Base-by-base conservation (phyloP, 192 early-diverging fungal species). In the Coemansia sp. region DNA sequence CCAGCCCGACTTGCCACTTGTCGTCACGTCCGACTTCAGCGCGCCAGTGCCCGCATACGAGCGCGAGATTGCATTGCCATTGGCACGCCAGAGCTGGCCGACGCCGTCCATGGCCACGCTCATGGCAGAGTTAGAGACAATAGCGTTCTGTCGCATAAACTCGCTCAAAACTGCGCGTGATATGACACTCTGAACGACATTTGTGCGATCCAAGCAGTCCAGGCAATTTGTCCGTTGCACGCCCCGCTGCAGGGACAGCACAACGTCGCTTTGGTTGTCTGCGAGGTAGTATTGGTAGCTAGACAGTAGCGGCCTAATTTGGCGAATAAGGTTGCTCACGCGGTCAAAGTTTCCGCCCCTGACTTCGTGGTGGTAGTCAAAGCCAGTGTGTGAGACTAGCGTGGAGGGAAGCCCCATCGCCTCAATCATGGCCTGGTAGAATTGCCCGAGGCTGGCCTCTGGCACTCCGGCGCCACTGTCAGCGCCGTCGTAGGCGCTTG, bases 31-130 rank as follows among this genome's bases (percentile, higher is more conserved):
- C 1, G 93, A 91, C 60, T 95, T 94, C 0, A 99, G 83, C 9
- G 98, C 98, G 7, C 95, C 95, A 22, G 96, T 98, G 12, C 98
- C 98, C 3, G 98, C 90, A 67, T 98, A 99, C 10, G 95, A 90
- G 48, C 86, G 90, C 19, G 92, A 94, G 8, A 99, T 72, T 50
- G 84, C 84, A 70, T 99, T 93, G 2, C 96, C 98, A 63, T 98
- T 99, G 24, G 87, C 84, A 0, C 82, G 87, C 92, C 92, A 94
- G 39, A 91, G 62, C 60, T 85, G 70, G 22, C 84, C 84, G 63
- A 89, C 80, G 2, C 67, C 76, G 40, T 70, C 65, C 9, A 82
- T 67, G 17, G 70, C 57, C 10, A 46, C 55, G 19, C 65, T 58
- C 18, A 71, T 55, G 26, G 59, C 56, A 26, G 41, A 39, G 37